Base-by-base conservation (phyloP, 257 asterid species). In the Solanum virginianum region DNA sequence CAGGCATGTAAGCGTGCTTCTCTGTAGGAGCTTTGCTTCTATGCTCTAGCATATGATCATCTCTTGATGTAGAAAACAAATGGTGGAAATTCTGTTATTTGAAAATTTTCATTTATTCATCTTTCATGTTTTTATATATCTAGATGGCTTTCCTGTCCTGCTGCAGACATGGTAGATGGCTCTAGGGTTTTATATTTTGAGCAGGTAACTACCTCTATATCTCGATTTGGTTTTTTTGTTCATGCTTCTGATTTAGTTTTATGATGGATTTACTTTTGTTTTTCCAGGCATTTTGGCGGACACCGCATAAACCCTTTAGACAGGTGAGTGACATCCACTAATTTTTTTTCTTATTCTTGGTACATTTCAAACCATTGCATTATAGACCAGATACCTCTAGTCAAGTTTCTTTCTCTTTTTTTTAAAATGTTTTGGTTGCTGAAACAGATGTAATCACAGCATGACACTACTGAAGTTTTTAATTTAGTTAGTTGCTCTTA, bases 121-220 rank as follows among this genome's bases (percentile, higher is more conserved):
- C 16, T 18, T 24, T 63, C 84, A 71, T 45, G 26, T 60, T 83
- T 66, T 39, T 45, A 53, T 86, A 84, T 82, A 82, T 80, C 22
- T 84, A 96, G 99, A 93, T 96, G 98, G 98, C 93, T 93, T 84
- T 91, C 95, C 0, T 96, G 99, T 86, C 98, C 98, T 16, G 98
- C 98, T 62, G 98, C 97, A 0, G 99, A 97, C 89, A 94, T 95
- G 98, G 98, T 89, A 70, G 99, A 97, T 90, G 99, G 97, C 88
- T 93, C 99, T 26, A 97, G 91, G 91, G 98, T 97, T 87, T 88
- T 95, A 91, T 97, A 97, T 90, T 91, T 93, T 89, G 99, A 97
- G 83, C 96, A 97, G 95, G 99, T 93, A 39, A 68, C 80, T 84
- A 56, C 54, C 84, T 85, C 65, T 57, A 63, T n/a, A 49, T 26